Conservation (phyloP, 1,284 basidiomycete genomes). For the Cutaneotrichosporon spelunceum region DNA sequence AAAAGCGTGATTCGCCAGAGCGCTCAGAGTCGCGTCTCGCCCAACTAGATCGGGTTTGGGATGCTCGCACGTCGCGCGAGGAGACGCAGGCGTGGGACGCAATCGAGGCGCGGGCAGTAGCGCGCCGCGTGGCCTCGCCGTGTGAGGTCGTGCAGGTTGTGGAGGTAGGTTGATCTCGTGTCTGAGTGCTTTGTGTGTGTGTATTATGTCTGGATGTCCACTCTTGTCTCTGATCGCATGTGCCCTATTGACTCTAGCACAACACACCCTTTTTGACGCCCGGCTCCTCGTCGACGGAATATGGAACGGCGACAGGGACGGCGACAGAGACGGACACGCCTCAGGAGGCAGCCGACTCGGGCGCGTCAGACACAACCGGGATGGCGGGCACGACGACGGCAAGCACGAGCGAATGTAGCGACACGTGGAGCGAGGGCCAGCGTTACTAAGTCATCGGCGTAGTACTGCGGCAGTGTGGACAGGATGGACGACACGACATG, state of each 20-base stretch:
- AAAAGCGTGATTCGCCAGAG: not conserved
- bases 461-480: no score
- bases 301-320: not conserved
- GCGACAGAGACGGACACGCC: conserved; percentile 1
- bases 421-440: conserved; percentile 6
- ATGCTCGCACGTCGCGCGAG: not conserved
- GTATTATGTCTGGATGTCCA: not conserved
- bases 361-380: not conserved
- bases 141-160: conserved; percentile 8
- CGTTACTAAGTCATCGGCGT: not conserved
- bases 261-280: not conserved
- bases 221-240: not conserved
- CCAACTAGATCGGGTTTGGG: conserved; percentile 3
- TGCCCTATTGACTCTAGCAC: not conserved
- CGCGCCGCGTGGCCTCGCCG: not conserved
- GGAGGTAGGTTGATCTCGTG: not conserved
- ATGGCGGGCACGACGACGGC: not conserved
- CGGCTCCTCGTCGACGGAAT: not conserved
- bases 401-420: not conserved
- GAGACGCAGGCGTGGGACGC: conserved; percentile 8
- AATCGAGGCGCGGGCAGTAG: not conserved
- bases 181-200: not conserved
- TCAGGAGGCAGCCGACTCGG: not conserved
- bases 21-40: not conserved
- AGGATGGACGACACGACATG: no score